A percentile compares a stretch with the other conserved stretches of the same genome.
These are phyloP conservation scores for Cystobasidium slooffiae DNA, from an alignment of 1,284 basidiomycete species.

Conservation along the genomic window DNA sequence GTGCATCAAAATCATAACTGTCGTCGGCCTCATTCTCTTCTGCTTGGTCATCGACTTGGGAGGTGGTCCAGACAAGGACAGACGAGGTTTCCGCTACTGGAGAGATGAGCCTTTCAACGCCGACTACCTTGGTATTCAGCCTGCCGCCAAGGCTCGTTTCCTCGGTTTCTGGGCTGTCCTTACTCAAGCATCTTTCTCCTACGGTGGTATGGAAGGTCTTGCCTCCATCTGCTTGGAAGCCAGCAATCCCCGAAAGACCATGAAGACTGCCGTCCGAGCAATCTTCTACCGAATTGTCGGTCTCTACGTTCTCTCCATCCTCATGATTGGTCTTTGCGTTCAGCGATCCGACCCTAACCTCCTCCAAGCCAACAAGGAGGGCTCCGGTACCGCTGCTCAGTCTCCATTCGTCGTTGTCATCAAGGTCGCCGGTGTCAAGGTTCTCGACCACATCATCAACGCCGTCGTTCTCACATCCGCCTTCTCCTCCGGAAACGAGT, in stretches of 20 bases:
- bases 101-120: constrained; percentile 46
- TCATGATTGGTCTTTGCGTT: constrained; percentile 44
- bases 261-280: constrained; percentile 33
- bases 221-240: constrained; percentile 71
- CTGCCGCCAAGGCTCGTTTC: constrained; percentile 58
- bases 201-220: constrained; percentile 79
- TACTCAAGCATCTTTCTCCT: constrained; percentile 73
- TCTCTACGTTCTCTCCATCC: constrained; percentile 68
- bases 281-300: constrained; percentile 71
- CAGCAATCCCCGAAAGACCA: constrained; percentile 54
- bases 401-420: constrained; percentile 53
- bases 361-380: constrained; percentile 55
- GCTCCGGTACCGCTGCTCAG: constrained; percentile 48
- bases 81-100: constrained; percentile 58
- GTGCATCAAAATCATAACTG: constrained; percentile 64
- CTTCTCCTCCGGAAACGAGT: constrained; percentile 64
- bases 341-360: constrained; percentile 49
- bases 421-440: constrained; percentile 52
- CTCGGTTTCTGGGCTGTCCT: constrained; percentile 52
- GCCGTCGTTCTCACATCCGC: constrained; percentile 61
- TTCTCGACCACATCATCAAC: constrained; percentile 57
- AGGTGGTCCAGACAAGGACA: constrained; percentile 68
- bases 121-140: constrained; percentile 54
- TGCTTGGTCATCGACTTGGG: constrained; percentile 69
- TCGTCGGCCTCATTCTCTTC: constrained; percentile 66